Base-by-base conservation (phyloP, 208 protist genomes). In the Crithidia thermophila region DNA sequence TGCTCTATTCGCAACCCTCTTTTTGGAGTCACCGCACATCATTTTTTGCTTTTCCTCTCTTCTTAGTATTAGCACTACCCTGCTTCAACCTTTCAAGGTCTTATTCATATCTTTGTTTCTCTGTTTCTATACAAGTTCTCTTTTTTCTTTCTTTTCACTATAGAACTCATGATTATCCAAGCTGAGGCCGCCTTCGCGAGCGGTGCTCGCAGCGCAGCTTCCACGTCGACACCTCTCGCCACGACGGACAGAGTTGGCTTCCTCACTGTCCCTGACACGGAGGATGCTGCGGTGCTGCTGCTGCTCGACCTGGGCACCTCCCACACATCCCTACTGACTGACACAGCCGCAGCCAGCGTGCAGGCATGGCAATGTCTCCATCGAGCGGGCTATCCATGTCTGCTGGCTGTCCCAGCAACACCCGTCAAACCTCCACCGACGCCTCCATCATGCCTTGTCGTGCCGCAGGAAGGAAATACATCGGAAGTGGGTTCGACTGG, bases 21-120 rank as follows among this genome's bases (percentile, higher is more conserved):
- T 64, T 62, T 6, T 46, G 33, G 28, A 6, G n/a, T 65, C 23
- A 7, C 14, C 5, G 8, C 45, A 49, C 23, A 42, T 56, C 49
- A 60, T 49, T 52, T 30, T 70, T 25, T 25, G 13, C 50, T 61
- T 23, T 57, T 27, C 4, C 21, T 43, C 16, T 39, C 6, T 49
- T 50, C 46, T 51, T 53, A 50, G 33, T 21, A 43, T 63, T n/a
- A n/a, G n/a, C n/a, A n/a, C 57, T 56, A 43, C 34, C 6, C 51
- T 72, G 39, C 6, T 64, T 64, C 25, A 45, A 58, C 20, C 46
- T 63, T 67, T 33, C 61, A 18, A 31, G 8, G 25, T 64, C 66
- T 46, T 67, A 13, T 67, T 37, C 13, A 45, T 16, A 14, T 18
- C 14, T 67, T 5, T 36, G n/a, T 65, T 42, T 37, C 55, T 13